Evolutionary conservation across 805 yeast species (phyloP), one percentile per base, ranked within the genome.

Genomic region (Saturnispora sekii): DNA sequence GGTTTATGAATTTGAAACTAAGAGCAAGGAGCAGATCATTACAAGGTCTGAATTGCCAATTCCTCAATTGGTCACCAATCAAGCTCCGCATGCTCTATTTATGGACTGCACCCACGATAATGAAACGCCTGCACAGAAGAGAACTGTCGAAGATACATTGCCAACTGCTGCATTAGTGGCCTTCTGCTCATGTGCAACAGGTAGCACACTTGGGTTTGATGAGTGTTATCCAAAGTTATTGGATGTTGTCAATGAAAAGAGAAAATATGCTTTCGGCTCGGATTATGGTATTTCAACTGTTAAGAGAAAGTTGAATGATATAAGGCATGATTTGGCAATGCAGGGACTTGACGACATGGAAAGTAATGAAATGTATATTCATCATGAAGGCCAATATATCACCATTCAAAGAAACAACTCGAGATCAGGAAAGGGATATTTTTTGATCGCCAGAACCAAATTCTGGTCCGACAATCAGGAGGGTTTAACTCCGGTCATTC

Each of bases 81-180:
- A 80, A 37, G 77, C 81, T n/a, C 94, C 95, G 4, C 97, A 88
- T 64, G 96, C 97, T 0, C 68, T 93, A 54, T 83, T 90, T 54
- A 90, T 93, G 97, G 97, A 93, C 59, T 90, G 97, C 57, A 89
- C 97, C 2, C 98, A 90, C 61, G 98, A 90, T 62, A 90, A 90
- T 58, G 93, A 88, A 64, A 81, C 79, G 16, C 95, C 97, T 2
- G 74, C 72, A 36, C 94, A 90, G 54, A 87, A 84, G 64, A 77
- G 97, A 59, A 88, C 96, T 0, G 82, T 86, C 1, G 96, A 89
- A 58, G 98, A 90, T 57, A 89, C 97, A 0, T 69, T 90, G 36
- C 95, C 97, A 9, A 90, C 84, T 56, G 97, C 97, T 3, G 98
- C 96, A 0, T 69, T 90, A 43, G 97, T 93, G 4, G 81, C 97